Conservation (phyloP, 345 rosid species). For the Corchorus capsularis region DNA sequence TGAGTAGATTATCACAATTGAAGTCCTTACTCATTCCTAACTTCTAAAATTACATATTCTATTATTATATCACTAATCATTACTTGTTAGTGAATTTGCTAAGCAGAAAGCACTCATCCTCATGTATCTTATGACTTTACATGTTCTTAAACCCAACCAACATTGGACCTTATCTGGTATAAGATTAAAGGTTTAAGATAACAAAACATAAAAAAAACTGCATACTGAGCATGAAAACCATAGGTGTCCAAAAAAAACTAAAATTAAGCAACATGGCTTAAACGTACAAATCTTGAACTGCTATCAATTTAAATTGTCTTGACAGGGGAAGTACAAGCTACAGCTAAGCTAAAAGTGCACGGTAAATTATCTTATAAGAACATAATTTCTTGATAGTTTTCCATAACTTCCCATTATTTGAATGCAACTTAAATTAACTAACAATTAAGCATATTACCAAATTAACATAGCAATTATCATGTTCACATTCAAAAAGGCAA, state of each 20-base stretch:
- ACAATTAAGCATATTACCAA: neutral
- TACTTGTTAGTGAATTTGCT: neutral
- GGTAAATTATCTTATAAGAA: neutral
- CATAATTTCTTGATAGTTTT: neutral
- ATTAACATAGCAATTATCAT: neutral
- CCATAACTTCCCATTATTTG: neutral
- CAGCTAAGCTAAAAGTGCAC: neutral
- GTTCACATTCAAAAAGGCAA: neutral
- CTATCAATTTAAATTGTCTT: neutral
- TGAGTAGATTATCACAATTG: neutral
- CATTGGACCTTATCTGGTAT: neutral
- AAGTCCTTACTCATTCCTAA: neutral
- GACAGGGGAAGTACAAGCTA: neutral
- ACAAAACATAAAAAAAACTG: neutral
- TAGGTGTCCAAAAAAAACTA: neutral
- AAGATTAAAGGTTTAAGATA: neutral
- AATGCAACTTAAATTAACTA: neutral
- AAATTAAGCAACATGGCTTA: slow-evolving; percentile 4
- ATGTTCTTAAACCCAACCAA: neutral
- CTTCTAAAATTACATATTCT: neutral
- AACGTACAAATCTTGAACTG: neutral
- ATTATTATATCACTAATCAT: neutral
- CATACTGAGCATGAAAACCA: neutral
- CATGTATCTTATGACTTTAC: neutral
- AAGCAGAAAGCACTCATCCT: neutral